phyloP scores from a whole-genome alignment of 2,329 filamentous ascomycete genomes.

The Trichothecium roseum region DNA sequence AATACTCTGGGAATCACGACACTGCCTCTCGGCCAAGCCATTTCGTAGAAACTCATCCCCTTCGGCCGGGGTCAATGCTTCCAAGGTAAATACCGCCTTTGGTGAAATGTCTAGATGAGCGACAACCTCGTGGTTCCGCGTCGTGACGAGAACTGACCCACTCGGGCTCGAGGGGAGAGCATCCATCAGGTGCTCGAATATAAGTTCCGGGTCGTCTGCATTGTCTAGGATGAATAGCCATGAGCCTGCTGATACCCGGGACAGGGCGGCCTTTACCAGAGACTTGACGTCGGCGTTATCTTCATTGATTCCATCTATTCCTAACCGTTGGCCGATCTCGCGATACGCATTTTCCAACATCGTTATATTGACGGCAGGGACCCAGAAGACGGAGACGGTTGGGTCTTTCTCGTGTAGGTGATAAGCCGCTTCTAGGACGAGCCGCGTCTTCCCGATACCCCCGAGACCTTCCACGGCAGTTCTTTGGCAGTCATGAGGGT shows the following conservation, averaged over 20 bases:
- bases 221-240: conserved; percentile 37
- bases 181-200: conserved; percentile 13
- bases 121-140: conserved; percentile 6
- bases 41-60: conserved; percentile 12
- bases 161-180: conserved; percentile 6
- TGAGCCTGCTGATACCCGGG: conserved; percentile 10
- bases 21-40: conserved; percentile 9
- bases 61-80: conserved; percentile 12
- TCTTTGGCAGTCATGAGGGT: conserved; percentile 12
- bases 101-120: conserved; percentile 6
- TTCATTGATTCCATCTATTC: conserved; percentile 17
- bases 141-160: conserved; percentile 12
- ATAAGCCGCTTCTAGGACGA: conserved; percentile 23
- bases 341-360: conserved; percentile 23
- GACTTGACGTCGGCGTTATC: conserved; percentile 21
- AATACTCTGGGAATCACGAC: conserved; percentile 8
- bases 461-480: conserved; percentile 19
- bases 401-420: conserved; percentile 12
- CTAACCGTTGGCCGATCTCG: conserved; percentile 18
- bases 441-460: conserved; percentile 27
- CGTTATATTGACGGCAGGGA: conserved; percentile 16
- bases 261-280: conserved; percentile 23
- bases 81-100: conserved; percentile 12
- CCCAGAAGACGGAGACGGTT: conserved; percentile 30
- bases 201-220: conserved; percentile 24